Base-by-base conservation (phyloP, 2,329 filamentous ascomycete species). In the Fusarium denticulatum region DNA sequence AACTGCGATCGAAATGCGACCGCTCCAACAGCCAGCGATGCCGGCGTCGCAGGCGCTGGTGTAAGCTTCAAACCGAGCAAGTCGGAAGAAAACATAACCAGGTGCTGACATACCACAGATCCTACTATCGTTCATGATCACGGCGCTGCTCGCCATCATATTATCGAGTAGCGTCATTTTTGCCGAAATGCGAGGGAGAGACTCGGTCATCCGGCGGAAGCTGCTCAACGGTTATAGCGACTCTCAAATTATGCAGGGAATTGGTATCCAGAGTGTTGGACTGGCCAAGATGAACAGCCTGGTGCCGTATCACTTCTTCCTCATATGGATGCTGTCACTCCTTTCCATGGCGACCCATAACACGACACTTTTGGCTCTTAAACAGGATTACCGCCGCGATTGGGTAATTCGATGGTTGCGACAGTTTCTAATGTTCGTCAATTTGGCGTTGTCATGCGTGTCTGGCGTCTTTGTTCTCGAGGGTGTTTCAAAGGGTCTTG, bases 231-330 rank as follows among this genome's bases (percentile, higher is more conserved):
- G 88, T 69, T 90, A 92, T 82, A 90, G 88, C 24, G 91, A 93
- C 80, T 90, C 92, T 78, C 90, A 93, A 80, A 90, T 93, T 79
- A 83, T 93, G 61, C 90, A 90, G 24, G 90, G 91, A 45, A 92
- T 93, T 78, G 90, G 88, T n/a, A 88, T 93, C 64, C 90, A 93
- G 79, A 85, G 84, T 74, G 85, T 93, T 30, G 91, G 88, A 0
- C 85, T 93, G 3, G 88, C 88, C 9, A 89, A 90, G 77, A 87
- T 88, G 77, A 81, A 86, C 50, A 83, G 83, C 10, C 86, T 93
- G 79, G 86, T 91, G 1, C 87, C 90, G 0, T 93, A 93, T 78
- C 91, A 93, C 81, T 92, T 93, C 83, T 92, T 92, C 82, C 86
- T 92, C 61, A 88, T 93, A 72, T 93, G 90, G 91, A 90, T 92